These are phyloP conservation scores for Euclidium syriacum DNA, from an alignment of 345 rosid species.

Conservation along the genomic window DNA sequence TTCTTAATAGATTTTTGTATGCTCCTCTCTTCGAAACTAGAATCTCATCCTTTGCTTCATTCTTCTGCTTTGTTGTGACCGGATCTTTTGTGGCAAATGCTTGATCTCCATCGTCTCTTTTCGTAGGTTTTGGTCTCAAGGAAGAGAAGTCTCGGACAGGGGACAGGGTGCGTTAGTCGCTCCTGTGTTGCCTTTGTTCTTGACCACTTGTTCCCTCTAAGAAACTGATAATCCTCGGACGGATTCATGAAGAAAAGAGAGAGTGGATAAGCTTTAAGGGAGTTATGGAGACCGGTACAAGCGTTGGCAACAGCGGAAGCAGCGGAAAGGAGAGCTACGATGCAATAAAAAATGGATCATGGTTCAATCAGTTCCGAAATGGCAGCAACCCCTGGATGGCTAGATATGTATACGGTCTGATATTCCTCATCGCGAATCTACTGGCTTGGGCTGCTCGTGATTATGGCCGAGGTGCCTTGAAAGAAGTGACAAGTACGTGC, in stretches of 20 bases:
- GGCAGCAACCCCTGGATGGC: slow-evolving; percentile 96
- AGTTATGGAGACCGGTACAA: slow-evolving; percentile 57
- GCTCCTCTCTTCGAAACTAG: slow-evolving; percentile 5
- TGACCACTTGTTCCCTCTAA: not conserved
- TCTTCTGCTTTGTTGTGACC: slow-evolving; percentile 13
- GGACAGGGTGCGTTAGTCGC: not conserved
- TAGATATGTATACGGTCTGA: slow-evolving; percentile 72
- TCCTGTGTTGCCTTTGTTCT: slow-evolving; percentile 7
- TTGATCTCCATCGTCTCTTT: slow-evolving; percentile 11
- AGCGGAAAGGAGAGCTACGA: slow-evolving; percentile 31
- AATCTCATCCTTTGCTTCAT: slow-evolving; percentile 25
- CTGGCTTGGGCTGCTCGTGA: slow-evolving; percentile 93
- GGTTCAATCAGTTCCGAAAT: slow-evolving; percentile 75
- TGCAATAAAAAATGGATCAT: slow-evolving; percentile 46
- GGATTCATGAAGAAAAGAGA: slow-evolving; percentile 39
- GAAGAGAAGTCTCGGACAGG: not conserved
- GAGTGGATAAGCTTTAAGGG: slow-evolving; percentile 23
- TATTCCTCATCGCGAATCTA: slow-evolving; percentile 70
- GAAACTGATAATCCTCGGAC: not conserved
- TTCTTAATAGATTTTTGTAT: slow-evolving; percentile 12
- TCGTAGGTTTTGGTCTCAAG: slow-evolving; percentile 16
- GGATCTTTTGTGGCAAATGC: not conserved
- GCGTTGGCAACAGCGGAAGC: slow-evolving; percentile 9
- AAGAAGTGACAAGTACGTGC: slow-evolving; percentile 60
- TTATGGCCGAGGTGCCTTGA: slow-evolving; percentile 58